Conservation (phyloP, 805 yeast species). For the Zygoascus ofunaensis region DNA sequence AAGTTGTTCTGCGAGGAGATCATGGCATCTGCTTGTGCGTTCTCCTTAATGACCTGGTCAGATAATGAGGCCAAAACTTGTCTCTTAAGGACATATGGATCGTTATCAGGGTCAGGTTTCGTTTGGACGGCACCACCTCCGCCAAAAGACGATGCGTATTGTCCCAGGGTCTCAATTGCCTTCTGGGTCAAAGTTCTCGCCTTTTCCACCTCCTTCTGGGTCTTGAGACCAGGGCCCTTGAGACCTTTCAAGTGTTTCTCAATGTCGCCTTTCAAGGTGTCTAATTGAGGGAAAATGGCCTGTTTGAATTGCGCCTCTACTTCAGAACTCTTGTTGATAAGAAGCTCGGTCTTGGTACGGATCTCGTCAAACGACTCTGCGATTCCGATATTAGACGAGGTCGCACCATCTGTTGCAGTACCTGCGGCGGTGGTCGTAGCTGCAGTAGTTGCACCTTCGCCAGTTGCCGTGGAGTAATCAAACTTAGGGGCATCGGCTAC, state of each 20-base stretch:
- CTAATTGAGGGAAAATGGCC: slow-evolving; percentile 37
- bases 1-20: slow-evolving; percentile 35
- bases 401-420: slow-evolving; percentile 6
- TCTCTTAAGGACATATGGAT: slow-evolving; percentile 41
- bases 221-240: slow-evolving; percentile 27
- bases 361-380: slow-evolving; percentile 28
- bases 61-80: slow-evolving; percentile 30
- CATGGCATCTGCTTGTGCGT: slow-evolving; percentile 37
- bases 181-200: slow-evolving; percentile 30
- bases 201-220: slow-evolving; percentile 32
- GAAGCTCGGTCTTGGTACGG: slow-evolving; percentile 26
- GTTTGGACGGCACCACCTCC: slow-evolving; percentile 21
- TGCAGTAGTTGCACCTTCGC: slow-evolving; percentile 3
- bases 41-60: slow-evolving; percentile 39
- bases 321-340: slow-evolving; percentile 31
- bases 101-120: slow-evolving; percentile 33
- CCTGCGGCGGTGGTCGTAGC: neutral
- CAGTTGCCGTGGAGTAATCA: slow-evolving; percentile 14
- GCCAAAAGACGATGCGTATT: slow-evolving; percentile 28
- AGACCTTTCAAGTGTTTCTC: slow-evolving; percentile 37
- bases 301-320: slow-evolving; percentile 33
- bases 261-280: slow-evolving; percentile 33
- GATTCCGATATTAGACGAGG: slow-evolving; percentile 21
- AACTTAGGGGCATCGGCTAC: slow-evolving; percentile 30
- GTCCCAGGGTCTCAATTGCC: slow-evolving; percentile 32